These are phyloP conservation scores for Brettanomyces naardenensis DNA, from an alignment of 805 yeast species.

Conservation along the genomic window DNA sequence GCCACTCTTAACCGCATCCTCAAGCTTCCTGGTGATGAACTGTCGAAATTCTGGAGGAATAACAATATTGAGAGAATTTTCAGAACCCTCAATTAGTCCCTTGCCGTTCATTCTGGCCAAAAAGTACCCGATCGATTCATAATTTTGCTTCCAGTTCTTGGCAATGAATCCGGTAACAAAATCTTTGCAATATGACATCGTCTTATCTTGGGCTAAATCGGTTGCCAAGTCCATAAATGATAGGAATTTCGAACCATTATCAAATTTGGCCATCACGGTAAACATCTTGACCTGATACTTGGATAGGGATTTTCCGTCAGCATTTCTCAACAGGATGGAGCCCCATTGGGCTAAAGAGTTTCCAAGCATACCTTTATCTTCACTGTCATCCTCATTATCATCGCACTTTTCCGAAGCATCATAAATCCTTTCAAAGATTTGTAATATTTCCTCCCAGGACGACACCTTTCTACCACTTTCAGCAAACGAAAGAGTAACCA, in stretches of 20 bases:
- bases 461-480: slow-evolving; percentile 62
- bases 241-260: slow-evolving; percentile 31
- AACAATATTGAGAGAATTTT: slow-evolving; percentile 13
- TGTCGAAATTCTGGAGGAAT: slow-evolving; percentile 27
- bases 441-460: slow-evolving; percentile 35
- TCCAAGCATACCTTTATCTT: slow-evolving; percentile 13
- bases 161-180: slow-evolving; percentile 43
- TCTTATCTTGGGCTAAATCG: slow-evolving; percentile 35
- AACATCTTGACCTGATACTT: slow-evolving; percentile 38
- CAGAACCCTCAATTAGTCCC: slow-evolving; percentile 10
- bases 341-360: slow-evolving; percentile 35
- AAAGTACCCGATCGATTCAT: slow-evolving; percentile 33
- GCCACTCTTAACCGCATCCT: slow-evolving; percentile 6
- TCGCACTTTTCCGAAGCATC: slow-evolving; percentile 3
- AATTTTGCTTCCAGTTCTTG: slow-evolving; percentile 29
- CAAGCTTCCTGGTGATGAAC: slow-evolving; percentile 21
- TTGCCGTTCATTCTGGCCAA: slow-evolving; percentile 29
- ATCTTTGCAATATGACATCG: slow-evolving; percentile 35
- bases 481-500: slow-evolving; percentile 48
- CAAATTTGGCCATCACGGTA: slow-evolving; percentile 29
- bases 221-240: slow-evolving; percentile 40
- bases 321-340: slow-evolving; percentile 46
- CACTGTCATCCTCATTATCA: slow-evolving; percentile 7
- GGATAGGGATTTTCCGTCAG: slow-evolving; percentile 34
- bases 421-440: slow-evolving; percentile 10